Conservation (phyloP, 2,329 filamentous ascomycete species). For the Penicillium sp. region DNA sequence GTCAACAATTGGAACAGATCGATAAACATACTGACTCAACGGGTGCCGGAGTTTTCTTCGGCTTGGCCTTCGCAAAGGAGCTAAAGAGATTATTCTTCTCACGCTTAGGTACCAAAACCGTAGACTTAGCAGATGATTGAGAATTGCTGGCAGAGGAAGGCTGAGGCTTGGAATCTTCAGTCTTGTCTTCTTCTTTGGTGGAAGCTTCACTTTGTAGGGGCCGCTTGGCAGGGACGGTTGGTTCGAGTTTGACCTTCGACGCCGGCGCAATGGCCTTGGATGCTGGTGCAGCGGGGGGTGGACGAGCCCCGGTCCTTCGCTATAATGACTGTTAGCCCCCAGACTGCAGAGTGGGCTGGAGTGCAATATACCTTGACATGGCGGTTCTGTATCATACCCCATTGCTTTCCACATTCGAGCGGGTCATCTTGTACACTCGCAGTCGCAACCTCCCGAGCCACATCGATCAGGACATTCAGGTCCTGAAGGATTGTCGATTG, state of each 20-base stretch:
- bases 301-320: slow-evolving; percentile 50
- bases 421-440: slow-evolving; percentile 61
- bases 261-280: slow-evolving; percentile 27
- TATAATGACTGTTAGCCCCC: slow-evolving; percentile 21
- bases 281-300: slow-evolving; percentile 32
- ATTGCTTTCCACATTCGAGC: slow-evolving; percentile 59
- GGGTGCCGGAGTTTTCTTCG: slow-evolving; percentile 54
- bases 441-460: slow-evolving; percentile 62
- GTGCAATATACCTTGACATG: slow-evolving; percentile 55
- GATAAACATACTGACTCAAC: slow-evolving; percentile 40
- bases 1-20: background rate
- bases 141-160: slow-evolving; percentile 24
- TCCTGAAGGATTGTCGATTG: slow-evolving; percentile 70
- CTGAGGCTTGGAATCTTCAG: slow-evolving; percentile 20
- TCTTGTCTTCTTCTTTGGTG: slow-evolving; percentile 24
- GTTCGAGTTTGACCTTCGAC: slow-evolving; percentile 34
- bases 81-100: slow-evolving; percentile 70
- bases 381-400: slow-evolving; percentile 74
- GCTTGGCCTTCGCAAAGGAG: slow-evolving; percentile 72
- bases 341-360: background rate
- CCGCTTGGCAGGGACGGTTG: slow-evolving; percentile 41
- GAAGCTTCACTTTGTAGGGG: slow-evolving; percentile 31
- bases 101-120: slow-evolving; percentile 54
- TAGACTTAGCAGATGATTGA: slow-evolving; percentile 35
- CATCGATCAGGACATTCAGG: slow-evolving; percentile 69